phyloP scores from a whole-genome alignment of 371 early-diverging fungal genomes.

The Mortierella sp. region DNA sequence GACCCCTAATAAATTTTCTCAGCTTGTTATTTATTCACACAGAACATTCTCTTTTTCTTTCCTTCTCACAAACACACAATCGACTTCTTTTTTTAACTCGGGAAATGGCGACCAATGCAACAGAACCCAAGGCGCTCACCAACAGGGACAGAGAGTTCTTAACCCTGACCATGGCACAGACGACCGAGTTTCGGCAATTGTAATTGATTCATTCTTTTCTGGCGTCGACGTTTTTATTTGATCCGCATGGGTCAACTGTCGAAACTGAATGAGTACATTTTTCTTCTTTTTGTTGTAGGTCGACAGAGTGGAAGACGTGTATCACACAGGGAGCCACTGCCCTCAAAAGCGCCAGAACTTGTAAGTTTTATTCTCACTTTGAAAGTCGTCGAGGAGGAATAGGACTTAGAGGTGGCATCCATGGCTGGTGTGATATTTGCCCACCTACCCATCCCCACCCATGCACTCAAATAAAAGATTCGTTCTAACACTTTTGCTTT shows the following conservation, averaged over 20 bases:
- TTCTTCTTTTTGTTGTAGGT: slow-evolving; percentile 24
- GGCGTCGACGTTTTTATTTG: neutral
- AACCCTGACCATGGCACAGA: slow-evolving; percentile 24
- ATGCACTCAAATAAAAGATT: neutral
- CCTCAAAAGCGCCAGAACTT: slow-evolving; percentile 45
- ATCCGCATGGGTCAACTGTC: too few species aligned
- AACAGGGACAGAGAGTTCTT: slow-evolving; percentile 48
- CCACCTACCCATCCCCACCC: too few species aligned
- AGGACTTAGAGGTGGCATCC: too few species aligned
- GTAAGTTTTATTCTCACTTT: slow-evolving; percentile 12
- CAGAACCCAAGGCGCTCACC: slow-evolving; percentile 26
- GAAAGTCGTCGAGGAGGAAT: neutral
- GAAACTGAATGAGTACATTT: neutral
- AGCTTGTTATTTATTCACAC: neutral
- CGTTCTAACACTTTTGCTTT: neutral
- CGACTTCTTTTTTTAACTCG: neutral
- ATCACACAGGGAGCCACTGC: slow-evolving; percentile 24
- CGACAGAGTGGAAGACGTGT: slow-evolving; percentile 42
- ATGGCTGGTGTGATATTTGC: neutral
- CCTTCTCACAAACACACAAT: neutral
- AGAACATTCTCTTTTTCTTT: neutral
- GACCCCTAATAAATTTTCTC: neutral
- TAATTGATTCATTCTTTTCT: neutral
- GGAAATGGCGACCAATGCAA: neutral
- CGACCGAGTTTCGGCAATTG: slow-evolving; percentile 49